A percentile compares a stretch with the other conserved stretches of the same genome.
phyloP scores from a whole-genome alignment of 192 early-diverging fungal species.

The Rhizophagus sp. region DNA sequence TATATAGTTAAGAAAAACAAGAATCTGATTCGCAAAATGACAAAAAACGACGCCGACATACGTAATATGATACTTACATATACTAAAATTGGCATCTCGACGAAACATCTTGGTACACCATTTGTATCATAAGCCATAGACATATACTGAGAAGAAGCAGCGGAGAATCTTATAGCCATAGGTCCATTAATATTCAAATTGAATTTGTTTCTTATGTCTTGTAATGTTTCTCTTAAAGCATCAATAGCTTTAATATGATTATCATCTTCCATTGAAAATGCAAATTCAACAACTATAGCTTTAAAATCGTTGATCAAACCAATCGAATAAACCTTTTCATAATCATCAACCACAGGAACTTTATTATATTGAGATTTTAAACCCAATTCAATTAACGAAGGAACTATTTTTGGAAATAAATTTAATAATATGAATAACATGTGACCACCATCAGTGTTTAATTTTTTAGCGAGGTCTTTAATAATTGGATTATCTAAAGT shows the following conservation, averaged over 20 bases:
- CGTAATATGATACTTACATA: too few species aligned
- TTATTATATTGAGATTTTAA: slow-evolving; percentile 9
- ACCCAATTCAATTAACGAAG: not conserved
- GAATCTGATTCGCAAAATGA: too few species aligned
- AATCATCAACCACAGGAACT: not conserved
- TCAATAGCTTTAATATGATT: not conserved
- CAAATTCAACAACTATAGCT: slow-evolving; percentile 4
- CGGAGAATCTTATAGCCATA: not conserved
- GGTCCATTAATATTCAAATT: slow-evolving; percentile 11
- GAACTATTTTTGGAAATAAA: not conserved
- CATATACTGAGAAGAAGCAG: slow-evolving; percentile 2
- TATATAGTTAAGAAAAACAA: not conserved
- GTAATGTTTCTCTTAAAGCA: not conserved
- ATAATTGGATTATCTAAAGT: not conserved
- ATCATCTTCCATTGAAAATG: slow-evolving; percentile 15
- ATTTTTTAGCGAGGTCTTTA: not conserved
- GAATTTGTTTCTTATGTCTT: not conserved
- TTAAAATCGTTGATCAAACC: not conserved
- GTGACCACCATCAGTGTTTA: not conserved
- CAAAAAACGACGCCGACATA: too few species aligned
- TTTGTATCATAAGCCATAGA: not conserved
- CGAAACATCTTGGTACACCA: not conserved
- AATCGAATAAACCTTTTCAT: not conserved
- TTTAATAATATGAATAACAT: not conserved
- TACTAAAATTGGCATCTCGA: slow-evolving; percentile 9